Conservation (phyloP, 2,329 filamentous ascomycete genomes). For the Diplodia intermedia region DNA sequence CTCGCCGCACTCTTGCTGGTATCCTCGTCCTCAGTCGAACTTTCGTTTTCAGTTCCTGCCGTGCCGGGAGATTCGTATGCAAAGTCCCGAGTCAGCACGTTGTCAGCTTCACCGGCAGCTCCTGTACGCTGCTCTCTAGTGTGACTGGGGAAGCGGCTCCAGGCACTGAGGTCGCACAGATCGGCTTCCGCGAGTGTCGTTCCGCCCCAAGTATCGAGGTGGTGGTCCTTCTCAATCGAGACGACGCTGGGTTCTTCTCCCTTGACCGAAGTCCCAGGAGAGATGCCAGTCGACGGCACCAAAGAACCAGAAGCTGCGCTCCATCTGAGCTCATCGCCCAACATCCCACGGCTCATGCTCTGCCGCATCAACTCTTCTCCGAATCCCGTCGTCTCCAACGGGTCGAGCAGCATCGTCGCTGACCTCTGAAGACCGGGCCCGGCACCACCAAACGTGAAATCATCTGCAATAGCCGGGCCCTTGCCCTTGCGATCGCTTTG, state of each 20-base stretch:
- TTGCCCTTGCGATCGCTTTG: constrained; percentile 21
- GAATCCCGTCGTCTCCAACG: not conserved
- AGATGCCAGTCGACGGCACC: not conserved
- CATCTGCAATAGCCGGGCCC: not conserved
- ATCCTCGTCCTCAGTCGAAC: constrained; percentile 40
- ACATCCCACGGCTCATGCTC: not conserved
- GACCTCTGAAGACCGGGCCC: not conserved
- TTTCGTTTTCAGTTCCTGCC: constrained; percentile 36
- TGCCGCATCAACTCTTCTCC: constrained; percentile 7
- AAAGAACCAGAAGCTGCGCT: not conserved
- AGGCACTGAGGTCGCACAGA: constrained; percentile 43
- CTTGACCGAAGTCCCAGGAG: constrained; percentile 1
- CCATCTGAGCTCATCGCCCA: constrained; percentile 5
- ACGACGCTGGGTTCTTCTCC: not conserved
- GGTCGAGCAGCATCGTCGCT: constrained; percentile 17
- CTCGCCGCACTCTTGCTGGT: constrained; percentile 28
- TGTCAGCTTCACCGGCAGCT: constrained; percentile 49
- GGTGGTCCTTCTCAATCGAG: not conserved
- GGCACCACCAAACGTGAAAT: constrained; percentile 7
- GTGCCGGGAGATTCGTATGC: constrained; percentile 44
- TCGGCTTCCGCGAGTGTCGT: constrained; percentile 14
- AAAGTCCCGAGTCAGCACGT: constrained; percentile 53
- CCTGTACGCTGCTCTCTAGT: constrained; percentile 50
- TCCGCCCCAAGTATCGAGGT: constrained; percentile 11
- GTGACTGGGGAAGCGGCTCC: constrained; percentile 57